phyloP scores from a whole-genome alignment of 345 rosid genomes.

The Melastoma malabathricum region DNA sequence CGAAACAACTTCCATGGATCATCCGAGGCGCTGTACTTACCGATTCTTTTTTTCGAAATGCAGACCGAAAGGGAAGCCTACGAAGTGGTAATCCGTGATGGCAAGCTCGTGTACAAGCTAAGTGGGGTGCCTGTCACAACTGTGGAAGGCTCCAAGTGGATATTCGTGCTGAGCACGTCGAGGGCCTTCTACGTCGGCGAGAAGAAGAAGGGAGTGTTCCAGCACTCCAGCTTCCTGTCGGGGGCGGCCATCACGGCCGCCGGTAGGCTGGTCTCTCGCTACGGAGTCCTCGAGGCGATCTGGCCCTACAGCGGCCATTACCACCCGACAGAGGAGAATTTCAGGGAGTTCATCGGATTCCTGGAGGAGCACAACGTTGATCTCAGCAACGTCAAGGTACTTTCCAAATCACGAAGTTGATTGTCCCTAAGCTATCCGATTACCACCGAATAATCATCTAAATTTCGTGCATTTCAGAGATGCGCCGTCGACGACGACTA shows the following conservation, averaged over 20 bases:
- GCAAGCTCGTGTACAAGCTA: slow-evolving; percentile 29
- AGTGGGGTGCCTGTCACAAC: slow-evolving; percentile 23
- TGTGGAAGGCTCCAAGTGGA: slow-evolving; percentile 43
- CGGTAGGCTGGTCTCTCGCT: slow-evolving; percentile 44
- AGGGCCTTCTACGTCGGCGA: slow-evolving; percentile 44
- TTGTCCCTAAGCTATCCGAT: background rate
- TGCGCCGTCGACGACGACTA: slow-evolving; percentile 59
- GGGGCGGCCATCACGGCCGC: slow-evolving; percentile 68
- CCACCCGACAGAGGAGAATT: slow-evolving; percentile 88
- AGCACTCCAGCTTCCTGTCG: slow-evolving; percentile 58
- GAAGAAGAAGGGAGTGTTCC: slow-evolving; percentile 56
- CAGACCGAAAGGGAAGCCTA: slow-evolving; percentile 46
- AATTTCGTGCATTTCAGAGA: slow-evolving; percentile 22
- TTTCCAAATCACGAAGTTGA: background rate
- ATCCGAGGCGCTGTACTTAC: background rate
- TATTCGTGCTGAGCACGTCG: slow-evolving; percentile 53
- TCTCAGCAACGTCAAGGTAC: slow-evolving; percentile 76
- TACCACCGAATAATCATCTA: background rate
- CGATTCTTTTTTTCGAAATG: background rate
- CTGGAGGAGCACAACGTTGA: slow-evolving; percentile 56
- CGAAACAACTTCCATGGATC: background rate
- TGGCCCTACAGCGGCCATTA: slow-evolving; percentile 99
- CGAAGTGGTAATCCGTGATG: slow-evolving; percentile 39
- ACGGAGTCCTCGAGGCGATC: slow-evolving; percentile 58
- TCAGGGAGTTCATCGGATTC: slow-evolving; percentile 57